Evolutionary conservation across 2,329 filamentous ascomycete genomes (phyloP).

Genomic region (Sporothrix globosa): DNA sequence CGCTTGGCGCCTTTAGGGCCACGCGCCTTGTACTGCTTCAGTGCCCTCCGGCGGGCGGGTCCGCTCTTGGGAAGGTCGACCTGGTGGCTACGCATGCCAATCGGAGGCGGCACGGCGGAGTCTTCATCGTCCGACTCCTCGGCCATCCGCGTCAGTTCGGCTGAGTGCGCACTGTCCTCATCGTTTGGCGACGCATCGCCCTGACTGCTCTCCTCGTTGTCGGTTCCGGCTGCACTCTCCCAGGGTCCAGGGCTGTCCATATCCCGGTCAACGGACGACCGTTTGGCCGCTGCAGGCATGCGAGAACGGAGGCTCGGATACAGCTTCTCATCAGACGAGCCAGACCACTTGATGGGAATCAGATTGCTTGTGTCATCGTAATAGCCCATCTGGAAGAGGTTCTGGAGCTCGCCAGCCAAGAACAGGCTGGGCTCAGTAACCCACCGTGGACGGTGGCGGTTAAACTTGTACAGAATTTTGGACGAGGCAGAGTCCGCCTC

Average conservation of each 20-base stretch:
- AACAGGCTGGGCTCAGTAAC: constrained; percentile 54
- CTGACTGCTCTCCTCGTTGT: constrained; percentile 50
- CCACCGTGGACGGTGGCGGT: constrained; percentile 56
- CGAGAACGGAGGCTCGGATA: constrained; percentile 54
- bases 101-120: constrained; percentile 30
- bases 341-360: constrained; percentile 72
- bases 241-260: constrained; percentile 53
- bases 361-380: constrained; percentile 60
- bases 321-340: constrained; percentile 60
- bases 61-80: constrained; percentile 36
- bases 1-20: constrained; percentile 51
- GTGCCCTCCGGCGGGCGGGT: constrained; percentile 44
- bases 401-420: constrained; percentile 66
- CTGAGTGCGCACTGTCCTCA: not conserved
- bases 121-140: constrained; percentile 46
- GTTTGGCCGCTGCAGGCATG: constrained; percentile 31
- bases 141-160: constrained; percentile 32
- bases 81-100: constrained; percentile 31
- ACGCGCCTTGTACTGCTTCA: constrained; percentile 51
- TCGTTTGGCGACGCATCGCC: constrained; percentile 45
- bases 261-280: constrained; percentile 52
- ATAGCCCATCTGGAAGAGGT: constrained; percentile 77
- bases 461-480: constrained; percentile 52
- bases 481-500: constrained; percentile 37
- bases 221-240: constrained; percentile 53